Base-by-base conservation (phyloP, 2,329 filamentous ascomycete genomes). In the Venturia nashicola region DNA sequence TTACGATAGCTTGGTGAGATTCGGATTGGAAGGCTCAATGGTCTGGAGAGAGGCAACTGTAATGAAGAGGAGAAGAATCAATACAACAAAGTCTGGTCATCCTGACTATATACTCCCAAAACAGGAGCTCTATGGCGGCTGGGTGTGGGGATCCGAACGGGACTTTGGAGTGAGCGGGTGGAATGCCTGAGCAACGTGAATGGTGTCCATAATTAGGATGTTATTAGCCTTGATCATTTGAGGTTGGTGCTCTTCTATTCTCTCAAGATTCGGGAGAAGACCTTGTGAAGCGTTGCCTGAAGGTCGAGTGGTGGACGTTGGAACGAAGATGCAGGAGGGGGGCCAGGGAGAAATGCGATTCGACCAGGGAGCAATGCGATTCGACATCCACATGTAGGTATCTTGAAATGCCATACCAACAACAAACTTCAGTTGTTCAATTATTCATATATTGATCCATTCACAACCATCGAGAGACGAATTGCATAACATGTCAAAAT, bases 71-170 rank as follows among this genome's bases (percentile, higher is more conserved):
- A 36, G 51, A 20, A 57, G 14, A 5, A 57, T 11, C 14, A 14
- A n/a, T 12, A 57, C 32, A 57, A 57, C 32, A 36, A 36, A 36
- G 51, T 57, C 32, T 34, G 51, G 51, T 57, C 27, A 36, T 57
- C 51, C 32, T 36, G 51, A 57, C 51, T 57, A 57, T 57, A 57
- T 57, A 57, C 51, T 57, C 32, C 51, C 51, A 57, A 36, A 57
- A 57, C 11, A 27, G 51, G 32, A 57, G 51, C 46, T 51, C 46
- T 34, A 57, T 36, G 48, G 27, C 27, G 51, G 51, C 51, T 36
- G 51, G 27, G 51, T 57, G 51, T 27, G 51, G 51, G 51, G 51
- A 57, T 36, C 51, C 51, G 51, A 16, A 20, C 23, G 48, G 48
- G 27, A 27, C 27, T 27, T 27, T 12, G 48, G 18, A n/a, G 51